Conservation (phyloP, 345 rosid genomes). For the Sisymbrium irio region DNA sequence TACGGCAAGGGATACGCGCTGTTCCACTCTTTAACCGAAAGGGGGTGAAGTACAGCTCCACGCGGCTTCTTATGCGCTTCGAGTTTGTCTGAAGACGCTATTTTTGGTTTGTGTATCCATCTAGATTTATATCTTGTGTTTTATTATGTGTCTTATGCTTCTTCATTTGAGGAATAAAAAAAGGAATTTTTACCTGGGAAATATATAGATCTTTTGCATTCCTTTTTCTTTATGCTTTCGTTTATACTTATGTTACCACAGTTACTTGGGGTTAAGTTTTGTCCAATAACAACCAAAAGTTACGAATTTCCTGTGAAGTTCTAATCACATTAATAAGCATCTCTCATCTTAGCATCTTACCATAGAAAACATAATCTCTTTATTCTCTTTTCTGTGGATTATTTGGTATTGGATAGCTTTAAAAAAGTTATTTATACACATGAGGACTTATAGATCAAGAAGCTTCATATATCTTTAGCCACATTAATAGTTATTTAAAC, state of each 20-base stretch:
- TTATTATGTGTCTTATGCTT: conserved; percentile 3
- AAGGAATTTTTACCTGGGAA: background rate
- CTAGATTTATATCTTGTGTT: conserved; percentile 14
- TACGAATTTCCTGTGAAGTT: background rate
- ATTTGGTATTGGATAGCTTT: conserved; percentile 20
- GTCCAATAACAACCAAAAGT: background rate
- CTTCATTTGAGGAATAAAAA: conserved; percentile 8
- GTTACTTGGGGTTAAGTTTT: background rate
- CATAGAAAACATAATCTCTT: conserved; percentile 1
- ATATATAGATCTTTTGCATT: conserved; percentile 5
- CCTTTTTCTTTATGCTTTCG: too few relatives aligned
- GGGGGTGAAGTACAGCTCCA: conserved; percentile 52
- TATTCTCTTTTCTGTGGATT: conserved; percentile 13
- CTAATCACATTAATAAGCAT: background rate
- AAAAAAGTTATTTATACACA: background rate
- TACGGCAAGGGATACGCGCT: conserved; percentile 67
- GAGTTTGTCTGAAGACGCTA: conserved; percentile 42
- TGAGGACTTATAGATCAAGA: conserved; percentile 25
- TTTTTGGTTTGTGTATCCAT: conserved; percentile 24
- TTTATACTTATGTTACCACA: background rate
- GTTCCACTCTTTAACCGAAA: conserved; percentile 56
- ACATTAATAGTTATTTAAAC: background rate
- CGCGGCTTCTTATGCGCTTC: conserved; percentile 74
- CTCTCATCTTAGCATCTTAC: background rate
- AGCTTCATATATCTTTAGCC: conserved; percentile 22